These are phyloP conservation scores for Wickerhamomyces bisporus DNA, from an alignment of 805 yeast species.

Conservation along the genomic window DNA sequence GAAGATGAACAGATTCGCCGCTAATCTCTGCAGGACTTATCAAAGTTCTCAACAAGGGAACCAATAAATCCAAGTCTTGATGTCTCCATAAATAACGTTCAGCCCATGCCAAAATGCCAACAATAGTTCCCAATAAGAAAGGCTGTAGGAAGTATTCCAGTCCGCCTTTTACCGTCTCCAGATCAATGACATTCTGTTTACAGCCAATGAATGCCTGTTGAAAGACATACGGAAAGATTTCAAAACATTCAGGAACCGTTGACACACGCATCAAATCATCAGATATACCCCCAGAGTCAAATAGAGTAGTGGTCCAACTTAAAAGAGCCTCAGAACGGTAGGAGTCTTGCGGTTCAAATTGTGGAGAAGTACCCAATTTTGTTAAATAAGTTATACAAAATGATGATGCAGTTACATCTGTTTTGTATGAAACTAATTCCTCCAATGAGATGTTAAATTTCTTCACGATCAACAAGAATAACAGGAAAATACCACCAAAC, in stretches of 20 bases:
- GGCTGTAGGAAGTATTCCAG: conserved; percentile 84
- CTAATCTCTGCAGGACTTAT: conserved; percentile 38
- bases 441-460: conserved; percentile 32
- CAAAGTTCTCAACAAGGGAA: conserved; percentile 35
- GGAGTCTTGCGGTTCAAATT: conserved; percentile 22
- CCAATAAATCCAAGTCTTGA: conserved; percentile 29
- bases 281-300: conserved; percentile 79
- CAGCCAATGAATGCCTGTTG: conserved; percentile 66
- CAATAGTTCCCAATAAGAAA: conserved; percentile 54
- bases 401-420: conserved; percentile 18
- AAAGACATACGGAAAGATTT: conserved; percentile 66
- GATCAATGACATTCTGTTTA: conserved; percentile 47
- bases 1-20: conserved; percentile 42
- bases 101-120: conserved; percentile 50
- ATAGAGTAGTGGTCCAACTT: conserved; percentile 78
- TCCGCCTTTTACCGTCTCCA: conserved; percentile 65
- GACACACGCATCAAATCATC: conserved; percentile 73
- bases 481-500: conserved; percentile 55
- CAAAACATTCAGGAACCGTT: conserved; percentile 60
- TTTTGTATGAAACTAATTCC: conserved; percentile 21
- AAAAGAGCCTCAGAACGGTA: conserved; percentile 34
- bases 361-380: conserved; percentile 22
- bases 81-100: conserved; percentile 34
- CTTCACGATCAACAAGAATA: conserved; percentile 35
- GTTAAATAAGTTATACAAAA: conserved; percentile 28